These are phyloP conservation scores for Auricularia cornea DNA, from an alignment of 768 basidiomycete genomes.

Conservation along the genomic window DNA sequence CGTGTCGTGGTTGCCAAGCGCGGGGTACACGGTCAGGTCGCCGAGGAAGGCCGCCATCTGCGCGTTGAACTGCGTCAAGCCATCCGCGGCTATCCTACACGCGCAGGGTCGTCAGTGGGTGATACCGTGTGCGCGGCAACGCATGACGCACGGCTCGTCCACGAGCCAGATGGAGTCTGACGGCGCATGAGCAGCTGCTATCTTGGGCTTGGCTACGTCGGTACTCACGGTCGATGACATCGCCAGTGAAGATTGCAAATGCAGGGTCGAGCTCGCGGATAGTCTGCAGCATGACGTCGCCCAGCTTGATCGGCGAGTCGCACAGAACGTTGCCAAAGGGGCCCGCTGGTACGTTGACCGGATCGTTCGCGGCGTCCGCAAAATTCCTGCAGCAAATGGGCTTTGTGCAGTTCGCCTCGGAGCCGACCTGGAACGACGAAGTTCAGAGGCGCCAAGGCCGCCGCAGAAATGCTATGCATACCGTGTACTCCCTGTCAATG, in stretches of 20 bases:
- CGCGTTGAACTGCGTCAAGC: constrained; percentile 37
- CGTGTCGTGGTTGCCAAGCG: constrained; percentile 42
- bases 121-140: too few species aligned
- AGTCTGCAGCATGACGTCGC: constrained; percentile 41
- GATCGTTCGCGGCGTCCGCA: constrained; percentile 24
- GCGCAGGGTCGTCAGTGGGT: background rate
- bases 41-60: constrained; percentile 35
- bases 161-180: constrained; percentile 45
- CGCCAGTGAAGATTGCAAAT: constrained; percentile 58
- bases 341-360: constrained; percentile 38
- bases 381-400: constrained; percentile 54
- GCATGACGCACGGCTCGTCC: constrained; percentile 31
- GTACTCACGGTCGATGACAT: constrained; percentile 47
- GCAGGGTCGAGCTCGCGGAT: constrained; percentile 25
- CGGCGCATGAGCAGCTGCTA: background rate
- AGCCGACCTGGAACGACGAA: constrained; percentile 33
- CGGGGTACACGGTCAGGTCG: constrained; percentile 36
- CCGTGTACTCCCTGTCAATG: constrained; percentile 48
- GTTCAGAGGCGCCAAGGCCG: too few species aligned
- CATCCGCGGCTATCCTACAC: constrained; percentile 34
- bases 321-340: constrained; percentile 42
- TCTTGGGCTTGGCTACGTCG: background rate
- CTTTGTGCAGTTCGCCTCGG: constrained; percentile 52
- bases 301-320: constrained; percentile 42
- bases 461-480: constrained; percentile 18